These are phyloP conservation scores for Coprinopsis strossmayeri DNA, from an alignment of 768 basidiomycete genomes.

Conservation along the genomic window DNA sequence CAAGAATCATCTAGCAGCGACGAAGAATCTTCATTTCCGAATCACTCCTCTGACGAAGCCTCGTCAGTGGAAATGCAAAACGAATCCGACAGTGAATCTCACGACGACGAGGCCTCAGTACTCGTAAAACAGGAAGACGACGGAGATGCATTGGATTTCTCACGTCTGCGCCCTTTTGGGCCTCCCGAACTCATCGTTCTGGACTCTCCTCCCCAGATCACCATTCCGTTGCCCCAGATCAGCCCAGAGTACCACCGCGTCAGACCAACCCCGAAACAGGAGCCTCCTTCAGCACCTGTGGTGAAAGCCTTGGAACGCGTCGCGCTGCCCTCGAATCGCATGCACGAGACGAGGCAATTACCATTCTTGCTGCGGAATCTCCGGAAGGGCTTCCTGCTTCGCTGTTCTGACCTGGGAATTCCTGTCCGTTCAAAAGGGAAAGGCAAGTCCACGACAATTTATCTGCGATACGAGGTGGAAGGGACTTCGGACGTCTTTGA, in stretches of 20 bases:
- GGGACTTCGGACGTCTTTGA: neutral
- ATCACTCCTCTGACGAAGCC: slow-evolving; percentile 1
- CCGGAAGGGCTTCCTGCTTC: slow-evolving; percentile 11
- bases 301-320: slow-evolving; percentile 7
- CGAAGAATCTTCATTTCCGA: too few species aligned
- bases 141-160: neutral
- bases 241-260: neutral
- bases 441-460: slow-evolving; percentile 4
- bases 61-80: neutral
- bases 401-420: slow-evolving; percentile 11
- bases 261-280: neutral
- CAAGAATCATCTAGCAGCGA: too few species aligned
- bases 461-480: slow-evolving; percentile 3
- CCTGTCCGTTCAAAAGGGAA: slow-evolving; percentile 1
- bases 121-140: slow-evolving; percentile 5
- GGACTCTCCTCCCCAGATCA: slow-evolving; percentile 14
- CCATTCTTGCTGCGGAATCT: slow-evolving; percentile 13
- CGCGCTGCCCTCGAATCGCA: neutral
- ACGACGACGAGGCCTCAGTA: neutral
- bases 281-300: neutral
- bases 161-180: slow-evolving; percentile 1
- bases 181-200: slow-evolving; percentile 12
- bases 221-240: slow-evolving; percentile 16
- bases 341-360: slow-evolving; percentile 10
- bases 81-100: neutral